Conservation (phyloP, 2,329 filamentous ascomycete genomes). For the Pseudogymnoascus verrucosus region DNA sequence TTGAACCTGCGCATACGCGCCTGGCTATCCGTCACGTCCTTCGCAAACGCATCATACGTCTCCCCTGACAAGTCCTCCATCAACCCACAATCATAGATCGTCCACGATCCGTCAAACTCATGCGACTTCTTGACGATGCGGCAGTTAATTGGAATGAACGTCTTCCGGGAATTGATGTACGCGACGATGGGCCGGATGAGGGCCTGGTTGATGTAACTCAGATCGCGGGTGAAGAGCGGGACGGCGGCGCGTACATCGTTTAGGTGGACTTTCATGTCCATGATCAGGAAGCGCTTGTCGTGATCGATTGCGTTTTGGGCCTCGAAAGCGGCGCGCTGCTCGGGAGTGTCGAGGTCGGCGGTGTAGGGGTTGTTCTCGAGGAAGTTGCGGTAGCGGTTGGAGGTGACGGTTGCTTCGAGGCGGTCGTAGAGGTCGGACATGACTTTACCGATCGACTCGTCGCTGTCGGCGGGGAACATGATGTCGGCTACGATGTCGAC, state of each 20-base stretch:
- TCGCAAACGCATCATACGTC: slow-evolving; percentile 89
- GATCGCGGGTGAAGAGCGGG: slow-evolving; percentile 81
- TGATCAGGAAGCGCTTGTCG: slow-evolving; percentile 74
- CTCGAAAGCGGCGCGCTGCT: slow-evolving; percentile 18
- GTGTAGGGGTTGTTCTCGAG: slow-evolving; percentile 41
- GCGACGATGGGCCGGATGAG: slow-evolving; percentile 93
- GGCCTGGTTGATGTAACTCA: slow-evolving; percentile 94
- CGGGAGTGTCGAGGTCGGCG: slow-evolving; percentile 22
- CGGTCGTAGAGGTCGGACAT: slow-evolving; percentile 97
- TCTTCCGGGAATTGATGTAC: slow-evolving; percentile 92
- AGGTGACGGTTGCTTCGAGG: slow-evolving; percentile 83
- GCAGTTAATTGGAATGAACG: slow-evolving; percentile 92
- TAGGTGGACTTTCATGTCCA: slow-evolving; percentile 89
- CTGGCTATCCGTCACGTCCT: slow-evolving; percentile 83
- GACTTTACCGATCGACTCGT: slow-evolving; percentile 85
- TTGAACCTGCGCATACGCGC: slow-evolving; percentile 79
- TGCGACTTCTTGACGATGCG: slow-evolving; percentile 80
- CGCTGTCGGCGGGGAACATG: slow-evolving; percentile 82
- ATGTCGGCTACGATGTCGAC: slow-evolving; percentile 95
- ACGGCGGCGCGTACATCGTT: slow-evolving; percentile 92
- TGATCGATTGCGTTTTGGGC: slow-evolving; percentile 34
- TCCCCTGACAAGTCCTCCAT: slow-evolving; percentile 92
- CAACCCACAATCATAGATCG: slow-evolving; percentile 82
- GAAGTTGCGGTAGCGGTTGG: slow-evolving; percentile 58
- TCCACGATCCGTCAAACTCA: slow-evolving; percentile 96